These are phyloP conservation scores for Cyathus striatus DNA, from an alignment of 768 basidiomycete species.

Conservation along the genomic window DNA sequence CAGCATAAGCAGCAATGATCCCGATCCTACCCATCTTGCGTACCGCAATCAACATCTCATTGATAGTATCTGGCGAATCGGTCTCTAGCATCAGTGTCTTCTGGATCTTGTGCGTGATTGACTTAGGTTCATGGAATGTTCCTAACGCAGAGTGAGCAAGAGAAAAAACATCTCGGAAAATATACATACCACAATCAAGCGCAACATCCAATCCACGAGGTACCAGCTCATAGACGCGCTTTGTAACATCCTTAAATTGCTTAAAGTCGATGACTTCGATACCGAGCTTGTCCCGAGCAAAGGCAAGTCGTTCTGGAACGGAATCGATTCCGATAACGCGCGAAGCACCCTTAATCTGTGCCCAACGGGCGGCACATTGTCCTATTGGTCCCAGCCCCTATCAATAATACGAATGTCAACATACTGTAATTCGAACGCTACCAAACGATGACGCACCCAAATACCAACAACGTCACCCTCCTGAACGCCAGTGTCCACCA, in stretches of 20 bases:
- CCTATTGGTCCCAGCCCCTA: conserved; percentile 68
- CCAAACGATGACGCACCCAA: conserved; percentile 45
- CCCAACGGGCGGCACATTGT: conserved; percentile 54
- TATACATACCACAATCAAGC: conserved; percentile 40
- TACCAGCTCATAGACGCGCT: conserved; percentile 52
- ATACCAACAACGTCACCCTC: conserved; percentile 67
- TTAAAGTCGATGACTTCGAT: conserved; percentile 60
- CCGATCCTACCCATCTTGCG: conserved; percentile 58
- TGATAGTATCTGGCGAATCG: conserved; percentile 60
- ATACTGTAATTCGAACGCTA: no score
- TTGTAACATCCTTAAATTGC: conserved; percentile 41
- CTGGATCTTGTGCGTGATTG: conserved; percentile 58
- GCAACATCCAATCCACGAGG: conserved; percentile 63
- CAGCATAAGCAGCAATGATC: conserved; percentile 65
- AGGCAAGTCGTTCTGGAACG: conserved; percentile 38
- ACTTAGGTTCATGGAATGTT: conserved; percentile 71
- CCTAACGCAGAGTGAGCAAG: no score
- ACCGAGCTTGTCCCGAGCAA: conserved; percentile 40
- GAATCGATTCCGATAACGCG: conserved; percentile 71
- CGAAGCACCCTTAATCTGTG: conserved; percentile 60
- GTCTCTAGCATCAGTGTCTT: conserved; percentile 73
- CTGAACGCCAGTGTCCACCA: conserved; percentile 70
- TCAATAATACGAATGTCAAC: no score
- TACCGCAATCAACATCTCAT: conserved; percentile 41
- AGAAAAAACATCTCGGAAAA: not conserved